Percentiles rank a stretch among this genome's conserved stretches.
phyloP scores from a whole-genome alignment of 2,329 filamentous ascomycete genomes.

The Nectriaceae sp. region DNA sequence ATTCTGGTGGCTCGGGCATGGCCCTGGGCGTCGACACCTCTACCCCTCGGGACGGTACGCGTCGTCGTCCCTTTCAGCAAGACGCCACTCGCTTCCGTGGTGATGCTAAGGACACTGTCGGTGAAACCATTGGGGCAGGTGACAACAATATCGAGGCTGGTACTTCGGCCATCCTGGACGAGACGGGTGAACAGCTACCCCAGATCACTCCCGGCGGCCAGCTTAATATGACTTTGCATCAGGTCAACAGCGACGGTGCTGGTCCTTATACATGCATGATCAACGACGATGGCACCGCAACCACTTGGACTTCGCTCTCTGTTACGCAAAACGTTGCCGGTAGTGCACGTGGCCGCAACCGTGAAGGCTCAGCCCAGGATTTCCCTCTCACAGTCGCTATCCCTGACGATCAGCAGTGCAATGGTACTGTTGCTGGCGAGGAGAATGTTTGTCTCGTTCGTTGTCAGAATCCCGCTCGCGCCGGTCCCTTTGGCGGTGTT shows the following conservation, averaged over 20 bases:
- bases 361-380: constrained; percentile 42
- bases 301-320: too few species aligned
- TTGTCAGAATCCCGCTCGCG: constrained; percentile 61
- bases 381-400: constrained; percentile 60
- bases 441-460: constrained; percentile 63
- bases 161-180: constrained; percentile 58
- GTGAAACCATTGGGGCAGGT: constrained; percentile 60
- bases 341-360: constrained; percentile 40
- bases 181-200: constrained; percentile 58
- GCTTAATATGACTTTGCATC: constrained; percentile 57
- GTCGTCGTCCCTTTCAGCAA: constrained; percentile 62
- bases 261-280: constrained; percentile 66
- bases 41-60: constrained; percentile 64
- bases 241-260: constrained; percentile 25
- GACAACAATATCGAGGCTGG: constrained; percentile 58
- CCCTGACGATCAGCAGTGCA: constrained; percentile 56
- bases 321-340: constrained; percentile 46
- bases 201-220: constrained; percentile 60
- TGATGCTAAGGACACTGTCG: constrained; percentile 51
- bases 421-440: constrained; percentile 60
- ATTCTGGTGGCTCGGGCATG: constrained; percentile 58
- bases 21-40: constrained; percentile 51
- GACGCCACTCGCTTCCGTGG: constrained; percentile 65
- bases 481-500: constrained; percentile 64
- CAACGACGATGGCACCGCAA: constrained; percentile 61